Evolutionary conservation across 495 filamentous ascomycete species (phyloP), one percentile per base, ranked within the genome.

Genomic region (Darksidea phi): DNA sequence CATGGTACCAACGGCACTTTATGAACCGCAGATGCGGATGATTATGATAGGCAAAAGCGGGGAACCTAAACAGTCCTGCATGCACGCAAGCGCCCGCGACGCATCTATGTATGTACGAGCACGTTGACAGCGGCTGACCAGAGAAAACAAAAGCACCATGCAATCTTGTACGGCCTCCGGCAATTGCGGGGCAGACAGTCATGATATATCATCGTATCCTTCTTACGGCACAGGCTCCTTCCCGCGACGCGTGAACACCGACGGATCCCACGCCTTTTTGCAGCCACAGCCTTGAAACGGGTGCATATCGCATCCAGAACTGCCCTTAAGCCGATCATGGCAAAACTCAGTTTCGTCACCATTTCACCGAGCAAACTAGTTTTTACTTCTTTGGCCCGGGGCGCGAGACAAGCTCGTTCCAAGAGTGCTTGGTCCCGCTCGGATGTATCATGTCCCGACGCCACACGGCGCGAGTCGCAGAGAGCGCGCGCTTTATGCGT

Each of bases 381-480:
- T 25, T 38, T 41, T 34, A 24, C 52, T 46, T 53, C 59, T 62
- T 57, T 58, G 59, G 64, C 50, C 49, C 38, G 41, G 41, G 46
- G 43, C 56, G 54, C 46, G 25, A 51, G 59, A 51, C 60, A 60
- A 63, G 64, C 64, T 67, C 63, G 64, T 67, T 63, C 54, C 64
- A 62, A 59, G 59, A 13, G 6, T 20, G 58, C 50, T 54, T 54
- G 51, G 59, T 13, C 20, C 5, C 42, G 13, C 55, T 63, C 64
- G 64, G 64, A 59, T 63, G 64, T 67, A 59, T 63, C 64, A 59
- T 15, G 45, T 59, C 51, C 64, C 59, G 64, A 67, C 64, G 59
- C 64, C 64, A 67, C 64, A 59, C 64, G 48, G 6, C 28, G n/a
- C 48, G 48, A 60, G 64, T 67, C 51, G 37, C 56, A 66, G 36